These are phyloP conservation scores for Colletotrichum limetticola DNA, from an alignment of 2,329 filamentous ascomycete genomes.

Conservation along the genomic window DNA sequence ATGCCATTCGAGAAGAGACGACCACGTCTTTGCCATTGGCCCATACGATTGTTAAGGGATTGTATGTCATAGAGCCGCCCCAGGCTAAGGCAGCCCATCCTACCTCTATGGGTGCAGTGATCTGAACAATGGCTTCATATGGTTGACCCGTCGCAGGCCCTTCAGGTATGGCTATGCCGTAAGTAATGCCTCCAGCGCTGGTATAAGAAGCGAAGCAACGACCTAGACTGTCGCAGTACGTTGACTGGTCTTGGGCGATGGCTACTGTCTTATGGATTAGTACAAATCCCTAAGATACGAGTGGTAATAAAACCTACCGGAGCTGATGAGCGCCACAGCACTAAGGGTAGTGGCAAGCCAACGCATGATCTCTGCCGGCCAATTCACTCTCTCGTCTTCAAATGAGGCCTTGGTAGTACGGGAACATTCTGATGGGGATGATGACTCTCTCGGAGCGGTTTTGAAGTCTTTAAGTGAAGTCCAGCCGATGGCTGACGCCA, in stretches of 20 bases:
- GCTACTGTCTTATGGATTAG: not conserved
- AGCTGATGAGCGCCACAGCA: conserved; percentile 25
- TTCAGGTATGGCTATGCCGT: conserved; percentile 50
- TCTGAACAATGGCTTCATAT: conserved; percentile 55
- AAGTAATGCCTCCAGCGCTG: conserved; percentile 42
- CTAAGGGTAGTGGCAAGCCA: conserved; percentile 1
- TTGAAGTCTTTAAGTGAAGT: not conserved
- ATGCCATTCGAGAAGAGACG: conserved; percentile 49
- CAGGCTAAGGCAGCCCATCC: conserved; percentile 58
- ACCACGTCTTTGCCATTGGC: conserved; percentile 50
- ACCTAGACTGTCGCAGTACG: conserved; percentile 37
- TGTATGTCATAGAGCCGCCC: conserved; percentile 57
- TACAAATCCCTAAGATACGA: no score
- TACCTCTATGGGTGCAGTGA: conserved; percentile 50
- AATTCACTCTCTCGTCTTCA: not conserved
- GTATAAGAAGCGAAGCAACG: conserved; percentile 40
- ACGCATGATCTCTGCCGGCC: conserved; percentile 30
- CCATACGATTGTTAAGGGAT: conserved; percentile 55
- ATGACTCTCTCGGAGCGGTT: no score
- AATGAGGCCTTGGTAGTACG: not conserved
- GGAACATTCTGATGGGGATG: not conserved
- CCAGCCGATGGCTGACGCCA: not conserved
- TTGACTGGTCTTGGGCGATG: conserved; percentile 18
- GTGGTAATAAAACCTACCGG: conserved; percentile 15
- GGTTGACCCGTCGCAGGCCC: conserved; percentile 39